Evolutionary conservation across 1,284 basidiomycete species (phyloP), one percentile per base, ranked within the genome.

Genomic region (Heterobasidion irregulare): DNA sequence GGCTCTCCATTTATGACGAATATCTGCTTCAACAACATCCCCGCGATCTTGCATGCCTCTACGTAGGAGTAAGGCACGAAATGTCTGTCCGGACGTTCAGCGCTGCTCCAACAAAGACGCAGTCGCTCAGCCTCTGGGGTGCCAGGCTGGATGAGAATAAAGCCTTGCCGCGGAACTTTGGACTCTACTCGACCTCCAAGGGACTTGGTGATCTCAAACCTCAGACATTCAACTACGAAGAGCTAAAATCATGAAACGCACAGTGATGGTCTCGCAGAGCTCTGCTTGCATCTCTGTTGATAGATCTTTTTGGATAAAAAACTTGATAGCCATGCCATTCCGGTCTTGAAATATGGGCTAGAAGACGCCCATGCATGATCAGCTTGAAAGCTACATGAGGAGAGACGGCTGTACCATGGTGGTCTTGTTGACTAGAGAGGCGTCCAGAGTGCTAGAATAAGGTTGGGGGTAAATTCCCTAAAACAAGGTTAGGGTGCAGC

Each of bases 301-400:
- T n/a, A 90, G 74, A 65, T 89, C 86, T 63, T 86, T 87, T 64
- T 89, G 86, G 38, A 90, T 78, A 67, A 89, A 90, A 66, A 90
- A 90, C 65, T 90, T 90, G 73, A 88, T 68, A 4, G 86, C 76
- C 51, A 84, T 66, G 45, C 82, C 81, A 62, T 75, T 78, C 56
- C 65, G 68, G 62, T 86, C 84, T 66, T 85, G 82, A 57, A 89
- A 89, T 58, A 89, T 82, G 52, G 80, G 80, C 77, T 78, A 53
- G 34, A 51, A 15, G 18, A 13, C 44, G 8, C 46, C 15, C 34
- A 33, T 15, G 41, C 15, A 32, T 34, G 26, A 48, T 19, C 36
- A 33, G 34, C 32, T 12, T 44, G 26, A 16, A 33, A 15, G 13
- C 16, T 35, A 32, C 51, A 26, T 15, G n/a, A 26, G 6, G 26